Conservation (phyloP, 345 rosid species). For the Raphanus sativus region DNA sequence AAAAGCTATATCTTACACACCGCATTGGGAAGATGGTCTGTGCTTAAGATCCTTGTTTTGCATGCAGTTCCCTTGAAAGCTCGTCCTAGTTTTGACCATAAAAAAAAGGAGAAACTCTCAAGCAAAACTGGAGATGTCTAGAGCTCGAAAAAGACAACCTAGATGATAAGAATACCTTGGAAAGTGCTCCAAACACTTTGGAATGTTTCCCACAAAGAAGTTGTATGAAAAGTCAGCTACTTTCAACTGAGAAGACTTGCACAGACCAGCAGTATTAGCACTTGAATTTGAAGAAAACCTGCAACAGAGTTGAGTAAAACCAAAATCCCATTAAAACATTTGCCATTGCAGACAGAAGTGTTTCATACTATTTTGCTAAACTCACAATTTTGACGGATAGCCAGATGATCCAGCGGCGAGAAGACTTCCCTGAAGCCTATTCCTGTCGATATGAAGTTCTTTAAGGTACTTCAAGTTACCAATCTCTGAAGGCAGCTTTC, state of each 20-base stretch:
- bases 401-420: conserved; percentile 46
- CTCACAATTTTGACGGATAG: conserved; percentile 36
- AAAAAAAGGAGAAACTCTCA: not conserved
- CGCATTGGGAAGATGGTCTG: conserved; percentile 67
- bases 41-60: conserved; percentile 60
- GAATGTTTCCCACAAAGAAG: conserved; percentile 80
- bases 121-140: not conserved
- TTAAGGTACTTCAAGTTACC: conserved; percentile 70
- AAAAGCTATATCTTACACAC: conserved; percentile 38
- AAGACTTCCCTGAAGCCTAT: conserved; percentile 84
- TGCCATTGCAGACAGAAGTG: not conserved
- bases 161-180: conserved; percentile 55
- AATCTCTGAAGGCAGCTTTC: conserved; percentile 72
- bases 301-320: conserved; percentile 6
- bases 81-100: conserved; percentile 47
- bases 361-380: not conserved
- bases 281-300: conserved; percentile 62
- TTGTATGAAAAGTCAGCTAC: conserved; percentile 85
- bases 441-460: conserved; percentile 84
- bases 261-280: conserved; percentile 62
- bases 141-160: too few species aligned
- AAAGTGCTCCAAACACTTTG: conserved; percentile 75
- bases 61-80: conserved; percentile 95
- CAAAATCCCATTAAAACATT: not conserved
- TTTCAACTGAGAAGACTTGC: conserved; percentile 70